Evolutionary conservation across 139 green algal genomes (phyloP).

Genomic region (Micractinium sp.): DNA sequence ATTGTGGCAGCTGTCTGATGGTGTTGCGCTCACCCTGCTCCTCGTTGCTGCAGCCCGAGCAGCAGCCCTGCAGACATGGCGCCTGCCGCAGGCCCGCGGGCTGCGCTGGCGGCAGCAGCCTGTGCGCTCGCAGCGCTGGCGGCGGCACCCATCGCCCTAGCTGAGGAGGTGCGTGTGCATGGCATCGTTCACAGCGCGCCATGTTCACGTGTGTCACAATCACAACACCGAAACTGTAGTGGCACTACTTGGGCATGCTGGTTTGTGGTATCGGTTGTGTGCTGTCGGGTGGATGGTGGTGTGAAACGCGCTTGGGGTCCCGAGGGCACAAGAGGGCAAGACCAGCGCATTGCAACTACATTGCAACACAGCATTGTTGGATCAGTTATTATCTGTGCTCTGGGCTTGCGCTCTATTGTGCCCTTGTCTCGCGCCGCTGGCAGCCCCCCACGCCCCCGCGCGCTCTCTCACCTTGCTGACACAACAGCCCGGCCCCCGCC

Average conservation of each 20-base stretch:
- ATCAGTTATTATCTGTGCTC: not conserved
- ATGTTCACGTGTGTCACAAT: too few species aligned
- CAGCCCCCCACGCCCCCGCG: too few species aligned
- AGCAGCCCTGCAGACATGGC: not conserved
- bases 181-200: not conserved
- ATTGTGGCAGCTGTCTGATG: too few species aligned
- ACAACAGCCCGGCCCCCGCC: too few species aligned
- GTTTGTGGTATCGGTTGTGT: not conserved
- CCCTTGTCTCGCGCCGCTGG: too few species aligned
- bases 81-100: not conserved
- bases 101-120: not conserved
- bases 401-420: not conserved
- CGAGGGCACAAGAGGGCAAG: too few species aligned
- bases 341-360: not conserved
- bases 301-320: not conserved
- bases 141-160: not conserved
- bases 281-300: too few species aligned
- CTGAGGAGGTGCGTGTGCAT: not conserved
- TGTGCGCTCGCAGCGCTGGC: constrained; percentile 6
- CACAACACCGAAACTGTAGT: too few species aligned
- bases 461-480: too few species aligned
- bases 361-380: not conserved
- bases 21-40: too few species aligned
- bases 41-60: not conserved
- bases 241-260: too few species aligned